Conservation (phyloP, 2,329 filamentous ascomycete genomes). For the Eutypella sp. region DNA sequence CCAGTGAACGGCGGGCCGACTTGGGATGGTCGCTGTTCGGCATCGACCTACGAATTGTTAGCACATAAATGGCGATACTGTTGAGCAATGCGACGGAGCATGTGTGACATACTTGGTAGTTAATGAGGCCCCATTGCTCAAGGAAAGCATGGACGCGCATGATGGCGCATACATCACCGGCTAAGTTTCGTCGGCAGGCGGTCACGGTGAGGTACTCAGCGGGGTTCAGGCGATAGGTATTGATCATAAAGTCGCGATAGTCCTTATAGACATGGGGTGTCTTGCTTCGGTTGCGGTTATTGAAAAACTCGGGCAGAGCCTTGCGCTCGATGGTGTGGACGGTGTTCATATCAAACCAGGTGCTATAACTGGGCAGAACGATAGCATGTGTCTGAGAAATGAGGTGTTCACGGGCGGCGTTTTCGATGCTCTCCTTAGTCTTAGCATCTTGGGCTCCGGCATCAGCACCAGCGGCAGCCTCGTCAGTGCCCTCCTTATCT, state of each 20-base stretch:
- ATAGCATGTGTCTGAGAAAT: conserved; percentile 93
- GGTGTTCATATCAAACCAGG: conserved; percentile 97
- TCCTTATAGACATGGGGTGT: conserved; percentile 97
- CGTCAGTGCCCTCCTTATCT: conserved; percentile 40
- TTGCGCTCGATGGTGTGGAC: conserved; percentile 92
- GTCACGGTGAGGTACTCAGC: conserved; percentile 96
- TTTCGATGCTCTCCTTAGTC: conserved; percentile 76
- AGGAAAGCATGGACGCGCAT: conserved; percentile 98
- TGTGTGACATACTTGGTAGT: conserved; percentile 87
- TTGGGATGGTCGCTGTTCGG: conserved; percentile 88
- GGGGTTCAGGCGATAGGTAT: conserved; percentile 94
- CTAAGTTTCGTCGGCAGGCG: conserved; percentile 88
- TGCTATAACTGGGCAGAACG: conserved; percentile 94
- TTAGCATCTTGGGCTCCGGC: conserved; percentile 54
- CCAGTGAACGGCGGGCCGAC: conserved; percentile 96
- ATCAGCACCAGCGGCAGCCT: conserved; percentile 38
- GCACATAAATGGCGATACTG: too few species aligned
- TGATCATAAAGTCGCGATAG: conserved; percentile 99
- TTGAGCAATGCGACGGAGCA: too few species aligned
- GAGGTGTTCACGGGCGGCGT: conserved; percentile 84
- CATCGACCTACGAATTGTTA: conserved; percentile 69
- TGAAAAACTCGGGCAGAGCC: conserved; percentile 96
- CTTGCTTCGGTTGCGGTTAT: conserved; percentile 96
- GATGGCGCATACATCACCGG: conserved; percentile 96
- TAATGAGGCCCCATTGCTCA: conserved; percentile 98